Conservation (phyloP, 2,329 filamentous ascomycete species). For the Colletotrichum karsti region DNA sequence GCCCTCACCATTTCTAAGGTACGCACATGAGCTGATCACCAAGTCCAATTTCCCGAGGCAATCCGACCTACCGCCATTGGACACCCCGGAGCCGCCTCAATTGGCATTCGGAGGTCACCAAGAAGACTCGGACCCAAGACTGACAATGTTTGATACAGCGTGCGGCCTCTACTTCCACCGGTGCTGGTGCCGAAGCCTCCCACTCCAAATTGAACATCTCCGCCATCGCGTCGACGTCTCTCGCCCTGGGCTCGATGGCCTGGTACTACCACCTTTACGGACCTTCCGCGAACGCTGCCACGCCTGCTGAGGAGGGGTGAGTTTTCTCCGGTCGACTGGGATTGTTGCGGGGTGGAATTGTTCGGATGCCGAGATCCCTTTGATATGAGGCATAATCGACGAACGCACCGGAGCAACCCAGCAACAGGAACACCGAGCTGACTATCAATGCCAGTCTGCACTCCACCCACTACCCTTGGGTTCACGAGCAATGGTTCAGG, state of each 20-base stretch:
- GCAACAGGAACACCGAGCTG: conserved; percentile 10
- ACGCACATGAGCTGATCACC: conserved; percentile 54
- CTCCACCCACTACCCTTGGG: conserved; percentile 92
- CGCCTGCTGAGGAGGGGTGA: conserved; percentile 97
- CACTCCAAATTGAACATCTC: conserved; percentile 86
- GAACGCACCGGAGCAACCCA: conserved; percentile 11
- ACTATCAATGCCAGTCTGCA: conserved; percentile 73
- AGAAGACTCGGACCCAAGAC: conserved; percentile 38
- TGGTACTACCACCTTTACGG: conserved; percentile 99
- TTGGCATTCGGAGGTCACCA: conserved; percentile 30
- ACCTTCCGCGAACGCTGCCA: conserved; percentile 85
- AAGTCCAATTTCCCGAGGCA: conserved; percentile 45
- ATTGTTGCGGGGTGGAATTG: conserved; percentile 13
- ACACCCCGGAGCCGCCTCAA: conserved; percentile 24
- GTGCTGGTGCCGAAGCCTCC: conserved; percentile 74
- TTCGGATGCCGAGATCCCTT: conserved; percentile 12
- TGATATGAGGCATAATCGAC: conserved; percentile 30
- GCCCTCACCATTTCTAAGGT: conserved; percentile 79
- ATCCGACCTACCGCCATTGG: conserved; percentile 30
- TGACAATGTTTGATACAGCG: conserved; percentile 58
- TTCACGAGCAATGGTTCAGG: conserved; percentile 90
- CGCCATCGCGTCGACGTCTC: conserved; percentile 84
- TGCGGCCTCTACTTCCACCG: conserved; percentile 77
- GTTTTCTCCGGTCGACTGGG: conserved; percentile 48
- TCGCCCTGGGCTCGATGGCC: conserved; percentile 87